A percentile compares a stretch with the other conserved stretches of the same genome.
Conservation (phyloP, 2,329 filamentous ascomycete genomes). For the Colletotrichum sp. region DNA sequence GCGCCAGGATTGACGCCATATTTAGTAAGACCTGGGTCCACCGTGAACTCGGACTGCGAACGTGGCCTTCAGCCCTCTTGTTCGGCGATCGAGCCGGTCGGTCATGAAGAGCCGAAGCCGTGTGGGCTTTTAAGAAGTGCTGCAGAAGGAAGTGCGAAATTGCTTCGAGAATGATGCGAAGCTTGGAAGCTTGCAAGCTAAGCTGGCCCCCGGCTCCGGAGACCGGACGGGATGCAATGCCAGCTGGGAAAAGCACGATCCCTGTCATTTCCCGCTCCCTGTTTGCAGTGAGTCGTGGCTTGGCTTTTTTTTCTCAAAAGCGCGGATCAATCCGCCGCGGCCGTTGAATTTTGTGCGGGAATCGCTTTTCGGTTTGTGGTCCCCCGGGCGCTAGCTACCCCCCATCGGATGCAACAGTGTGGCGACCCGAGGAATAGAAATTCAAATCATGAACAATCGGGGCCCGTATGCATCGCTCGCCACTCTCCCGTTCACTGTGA, state of each 20-base stretch:
- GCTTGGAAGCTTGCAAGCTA: neutral
- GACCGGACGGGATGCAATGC: neutral
- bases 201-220: neutral
- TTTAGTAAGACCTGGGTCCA: neutral
- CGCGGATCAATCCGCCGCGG: neutral
- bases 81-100: neutral
- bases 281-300: neutral
- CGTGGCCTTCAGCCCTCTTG: neutral
- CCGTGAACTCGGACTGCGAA: neutral
- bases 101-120: neutral
- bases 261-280: neutral
- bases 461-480: neutral
- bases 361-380: neutral
- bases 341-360: neutral
- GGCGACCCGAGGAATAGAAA: neutral
- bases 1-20: neutral
- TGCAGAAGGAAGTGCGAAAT: neutral
- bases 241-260: neutral
- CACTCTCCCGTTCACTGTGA: neutral
- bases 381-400: neutral
- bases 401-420: neutral
- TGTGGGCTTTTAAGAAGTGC: neutral
- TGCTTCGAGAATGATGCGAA: neutral
- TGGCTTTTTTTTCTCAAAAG: neutral
- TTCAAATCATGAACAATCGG: neutral